Conservation (phyloP, 2,329 filamentous ascomycete genomes). For the Geosmithia morbida region DNA sequence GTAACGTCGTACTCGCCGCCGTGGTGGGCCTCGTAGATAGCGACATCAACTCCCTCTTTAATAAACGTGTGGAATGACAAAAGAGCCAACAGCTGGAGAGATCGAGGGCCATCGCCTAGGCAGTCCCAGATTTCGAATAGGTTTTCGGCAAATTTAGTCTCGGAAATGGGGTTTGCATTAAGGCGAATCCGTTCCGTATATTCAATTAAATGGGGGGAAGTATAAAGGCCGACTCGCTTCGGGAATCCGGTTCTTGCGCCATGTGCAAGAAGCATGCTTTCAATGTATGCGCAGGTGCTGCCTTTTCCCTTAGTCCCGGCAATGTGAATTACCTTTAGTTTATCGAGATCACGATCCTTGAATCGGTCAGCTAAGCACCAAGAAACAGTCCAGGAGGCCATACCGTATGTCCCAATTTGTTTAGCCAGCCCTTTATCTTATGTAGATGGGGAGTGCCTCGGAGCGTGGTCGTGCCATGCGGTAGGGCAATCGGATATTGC, state of each 20-base stretch:
- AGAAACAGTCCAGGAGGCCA: neutral
- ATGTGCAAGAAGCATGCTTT: constrained; percentile 22
- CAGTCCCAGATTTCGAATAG: constrained; percentile 28
- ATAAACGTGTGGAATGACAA: constrained; percentile 29
- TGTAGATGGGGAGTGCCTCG: neutral
- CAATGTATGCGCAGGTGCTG: constrained; percentile 31
- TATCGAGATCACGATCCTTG: neutral
- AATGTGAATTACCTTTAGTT: constrained; percentile 30
- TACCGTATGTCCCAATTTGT: neutral
- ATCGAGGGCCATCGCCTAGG: constrained; percentile 6
- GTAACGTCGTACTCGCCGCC: constrained; percentile 33
- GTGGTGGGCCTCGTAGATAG: constrained; percentile 27
- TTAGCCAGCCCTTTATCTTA: neutral
- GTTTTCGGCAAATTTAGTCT: constrained; percentile 24
- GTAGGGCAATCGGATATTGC: neutral
- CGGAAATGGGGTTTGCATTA: constrained; percentile 18
- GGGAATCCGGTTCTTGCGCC: constrained; percentile 8
- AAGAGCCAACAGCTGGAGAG: constrained; percentile 21
- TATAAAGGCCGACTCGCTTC: constrained; percentile 28
- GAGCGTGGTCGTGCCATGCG: neutral
- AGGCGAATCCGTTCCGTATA: constrained; percentile 27
- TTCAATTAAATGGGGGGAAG: constrained; percentile 29
- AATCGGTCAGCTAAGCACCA: too few species aligned
- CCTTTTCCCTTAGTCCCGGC: constrained; percentile 42
- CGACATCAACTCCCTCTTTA: constrained; percentile 24